Evolutionary conservation across 768 basidiomycete genomes (phyloP), one percentile per base, ranked within the genome.

Genomic region (Macrolepiota fuliginosa): DNA sequence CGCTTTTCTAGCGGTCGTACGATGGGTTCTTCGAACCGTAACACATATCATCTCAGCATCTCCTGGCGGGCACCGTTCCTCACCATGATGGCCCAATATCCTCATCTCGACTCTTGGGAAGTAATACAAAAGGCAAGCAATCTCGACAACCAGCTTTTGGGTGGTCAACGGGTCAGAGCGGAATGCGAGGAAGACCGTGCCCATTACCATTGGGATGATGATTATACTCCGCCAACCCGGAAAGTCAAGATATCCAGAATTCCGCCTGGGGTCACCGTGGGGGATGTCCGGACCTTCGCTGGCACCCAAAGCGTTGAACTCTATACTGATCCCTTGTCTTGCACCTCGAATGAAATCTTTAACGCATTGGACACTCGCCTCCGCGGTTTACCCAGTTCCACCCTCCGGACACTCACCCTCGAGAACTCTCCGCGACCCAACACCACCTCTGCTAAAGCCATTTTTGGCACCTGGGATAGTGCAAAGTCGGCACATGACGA

Each of bases 1-100:
- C 78, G 76, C 52, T 72, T 74, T 36, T 72, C 71, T 56, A 62
- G 73, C 12, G 76, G 76, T 40, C 60, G 54, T 37, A 74, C 76
- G 6, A 83, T 84, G 83, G 78, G 67, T 19, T 72, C 69, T 9
- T 65, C 72, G 2, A 64, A 64, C 4, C 71, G 71, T 2, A 73
- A 74, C 29, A 49, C 69, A 3, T 73, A 83, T 12, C 72, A 76
- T 39, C 66, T 88, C 54, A 78, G 76, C 0, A 75, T 87, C 47
- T 79, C 77, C 11, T 89, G 86, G 83, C 74, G 70, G 5, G 70
- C 72, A 0, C 85, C 85, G 1, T 81, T 79, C n/a, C 66, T 67
- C 4, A 70, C 77, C 1, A 78, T 81, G 62, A 63, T 82, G n/a
- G 84, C 75, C 0, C 76, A 73, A 3, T 88, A 81, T 63, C 4